Base-by-base conservation (phyloP, 1,284 basidiomycete species). In the Peniophora sp. region DNA sequence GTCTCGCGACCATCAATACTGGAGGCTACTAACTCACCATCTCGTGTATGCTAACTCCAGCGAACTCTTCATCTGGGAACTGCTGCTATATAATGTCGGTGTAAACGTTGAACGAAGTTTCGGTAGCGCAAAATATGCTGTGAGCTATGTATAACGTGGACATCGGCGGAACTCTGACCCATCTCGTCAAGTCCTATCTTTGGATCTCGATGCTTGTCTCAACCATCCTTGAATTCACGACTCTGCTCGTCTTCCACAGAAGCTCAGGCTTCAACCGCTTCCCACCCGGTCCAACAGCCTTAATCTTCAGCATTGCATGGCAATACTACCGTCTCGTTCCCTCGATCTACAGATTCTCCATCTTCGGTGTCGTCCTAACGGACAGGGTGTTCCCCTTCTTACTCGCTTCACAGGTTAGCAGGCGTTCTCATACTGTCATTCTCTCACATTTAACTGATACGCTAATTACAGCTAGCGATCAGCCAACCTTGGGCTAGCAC, bases 71-170 rank as follows among this genome's bases (percentile, higher is more conserved):
- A 64, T 96, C 45, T 81, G 80, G 1, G 81, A 89, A 56, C 61
- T 95, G 22, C 58, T 94, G 14, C 67, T 97, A 2, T 95, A 86
- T 67, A 81, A 83, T 61, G 74, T 83, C 20, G 81, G 81, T 1
- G 68, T 91, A 2, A 78, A 78, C 22, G 76, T 96, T 43, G 94
- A 97, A 63, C 77, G 94, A 50, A 80, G 83, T 38, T 96, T 94
- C 62, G 94, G 94, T 2, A 85, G 83, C 49, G 67, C 84, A 52
- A 97, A 97, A 65, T 97, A 81, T 68, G 89, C 89, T n/a, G 92
- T 92, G 58, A 68, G 89, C 70, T 16, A 17, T 45, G 17, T 35
- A n/a, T 41, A 8, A 12, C n/a, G 8, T 20, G 8, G 5, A 6
- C 8, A 41, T 41, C 5, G 8, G 38, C n/a, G 38, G 16, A 20